A percentile compares a stretch with the other conserved stretches of the same genome.
These are phyloP conservation scores for Phytopythium mirpurense DNA, from an alignment of 352 stramenopile genomes.

Conservation along the genomic window DNA sequence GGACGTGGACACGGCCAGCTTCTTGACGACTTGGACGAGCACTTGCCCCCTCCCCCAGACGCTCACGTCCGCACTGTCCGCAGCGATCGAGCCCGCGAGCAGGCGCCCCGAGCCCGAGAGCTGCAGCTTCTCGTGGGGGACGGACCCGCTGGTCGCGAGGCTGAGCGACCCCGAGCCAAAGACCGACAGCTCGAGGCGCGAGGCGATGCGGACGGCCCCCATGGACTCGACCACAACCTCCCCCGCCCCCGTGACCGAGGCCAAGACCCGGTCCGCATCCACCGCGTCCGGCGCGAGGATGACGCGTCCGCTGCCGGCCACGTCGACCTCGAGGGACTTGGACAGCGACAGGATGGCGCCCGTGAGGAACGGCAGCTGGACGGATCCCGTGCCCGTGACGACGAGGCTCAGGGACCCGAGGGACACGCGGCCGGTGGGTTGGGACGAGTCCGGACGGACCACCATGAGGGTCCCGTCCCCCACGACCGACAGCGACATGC, in stretches of 20 bases:
- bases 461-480: constrained; percentile 39
- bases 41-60: constrained; percentile 42
- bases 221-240: constrained; percentile 30
- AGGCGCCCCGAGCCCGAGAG: constrained; percentile 42
- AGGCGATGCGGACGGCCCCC: constrained; percentile 13
- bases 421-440: constrained; percentile 11
- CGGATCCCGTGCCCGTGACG: constrained; percentile 26
- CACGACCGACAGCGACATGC: constrained; percentile 33
- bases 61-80: constrained; percentile 26
- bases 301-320: constrained; percentile 34
- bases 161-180: constrained; percentile 41
- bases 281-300: constrained; percentile 24
- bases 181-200: constrained; percentile 17
- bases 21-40: constrained; percentile 41
- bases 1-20: constrained; percentile 40
- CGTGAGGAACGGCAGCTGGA: constrained; percentile 21
- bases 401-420: constrained; percentile 27
- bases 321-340: constrained; percentile 26
- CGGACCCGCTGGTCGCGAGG: constrained; percentile 32
- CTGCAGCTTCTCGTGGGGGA: constrained; percentile 39
- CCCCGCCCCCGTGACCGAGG: constrained; percentile 24
- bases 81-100: constrained; percentile 39
- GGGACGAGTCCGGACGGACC: constrained; percentile 10
- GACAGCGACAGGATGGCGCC: constrained; percentile 14
- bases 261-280: constrained; percentile 18